Evolutionary conservation across 2,329 filamentous ascomycete species (phyloP).

Genomic region (Seiridium unicorne): DNA sequence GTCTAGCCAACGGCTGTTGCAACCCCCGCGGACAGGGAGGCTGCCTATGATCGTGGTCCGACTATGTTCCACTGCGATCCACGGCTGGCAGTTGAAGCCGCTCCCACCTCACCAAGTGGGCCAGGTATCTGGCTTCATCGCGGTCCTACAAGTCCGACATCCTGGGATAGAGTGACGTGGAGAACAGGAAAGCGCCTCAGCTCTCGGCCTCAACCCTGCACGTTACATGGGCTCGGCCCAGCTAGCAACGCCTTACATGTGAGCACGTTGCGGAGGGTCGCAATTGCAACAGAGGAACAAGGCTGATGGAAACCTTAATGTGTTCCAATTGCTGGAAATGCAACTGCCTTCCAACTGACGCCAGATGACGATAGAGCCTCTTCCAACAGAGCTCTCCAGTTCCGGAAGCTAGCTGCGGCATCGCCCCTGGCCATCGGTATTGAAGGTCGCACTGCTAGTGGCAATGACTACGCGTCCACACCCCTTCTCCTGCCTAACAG

Average conservation of each 20-base stretch:
- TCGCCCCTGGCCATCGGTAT: not conserved
- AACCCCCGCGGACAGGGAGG: no score
- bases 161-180: not conserved
- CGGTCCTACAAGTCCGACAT: not conserved
- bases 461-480: constrained; percentile 5
- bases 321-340: not conserved
- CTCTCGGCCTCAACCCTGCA: not conserved
- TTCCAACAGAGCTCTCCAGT: not conserved
- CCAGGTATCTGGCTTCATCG: not conserved
- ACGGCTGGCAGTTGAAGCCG: not conserved
- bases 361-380: not conserved
- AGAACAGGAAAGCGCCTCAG: not conserved
- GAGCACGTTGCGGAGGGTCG: not conserved
- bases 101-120: not conserved
- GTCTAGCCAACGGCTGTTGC: no score
- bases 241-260: not conserved
- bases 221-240: not conserved
- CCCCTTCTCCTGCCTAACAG: constrained; percentile 5
- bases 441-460: not conserved
- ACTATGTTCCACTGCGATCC: not conserved
- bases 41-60: no score
- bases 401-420: constrained; percentile 5
- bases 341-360: not conserved
- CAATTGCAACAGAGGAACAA: not conserved
- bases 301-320: not conserved